Conservation (phyloP, 2,329 filamentous ascomycete species). For the Exophiala calicioides region DNA sequence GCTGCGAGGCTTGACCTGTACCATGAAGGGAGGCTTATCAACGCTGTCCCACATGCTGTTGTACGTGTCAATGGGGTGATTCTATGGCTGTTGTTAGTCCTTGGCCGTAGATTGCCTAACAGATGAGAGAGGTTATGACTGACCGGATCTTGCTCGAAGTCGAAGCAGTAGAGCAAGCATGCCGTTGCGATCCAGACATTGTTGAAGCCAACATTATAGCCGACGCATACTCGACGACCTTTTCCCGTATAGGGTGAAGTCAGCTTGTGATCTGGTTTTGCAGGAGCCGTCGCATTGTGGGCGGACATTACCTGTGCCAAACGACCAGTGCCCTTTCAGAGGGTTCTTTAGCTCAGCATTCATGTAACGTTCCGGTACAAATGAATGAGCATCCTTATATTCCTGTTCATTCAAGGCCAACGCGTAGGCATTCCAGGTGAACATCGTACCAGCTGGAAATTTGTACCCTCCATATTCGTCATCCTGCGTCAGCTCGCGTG, state of each 20-base stretch:
- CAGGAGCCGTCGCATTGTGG: too few relatives aligned
- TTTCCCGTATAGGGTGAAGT: background rate
- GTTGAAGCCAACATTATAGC: conserved; percentile 1
- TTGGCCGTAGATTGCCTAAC: too few relatives aligned
- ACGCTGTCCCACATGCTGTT: background rate
- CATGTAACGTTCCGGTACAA: conserved; percentile 32
- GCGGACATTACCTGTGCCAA: background rate
- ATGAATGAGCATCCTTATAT: conserved; percentile 25
- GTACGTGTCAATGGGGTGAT: conserved; percentile 4
- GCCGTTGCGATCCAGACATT: conserved; percentile 6
- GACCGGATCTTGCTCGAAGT: conserved; percentile 8
- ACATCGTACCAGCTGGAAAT: conserved; percentile 50
- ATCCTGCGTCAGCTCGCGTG: conserved; percentile 21
- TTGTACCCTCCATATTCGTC: conserved; percentile 45
- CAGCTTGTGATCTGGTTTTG: too few relatives aligned
- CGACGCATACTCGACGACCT: conserved; percentile 6
- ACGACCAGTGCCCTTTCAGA: conserved; percentile 28
- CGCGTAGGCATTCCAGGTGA: conserved; percentile 48
- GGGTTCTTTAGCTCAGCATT: conserved; percentile 26
- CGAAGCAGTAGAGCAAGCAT: conserved; percentile 10
- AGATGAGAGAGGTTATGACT: too few relatives aligned
- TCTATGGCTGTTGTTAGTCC: too few relatives aligned
- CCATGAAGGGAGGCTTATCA: conserved; percentile 32
- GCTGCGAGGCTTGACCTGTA: conserved; percentile 27
- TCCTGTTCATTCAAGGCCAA: conserved; percentile 43